Conservation (phyloP, 2,329 filamentous ascomycete species). For the Arthrinium phaeospermum region DNA sequence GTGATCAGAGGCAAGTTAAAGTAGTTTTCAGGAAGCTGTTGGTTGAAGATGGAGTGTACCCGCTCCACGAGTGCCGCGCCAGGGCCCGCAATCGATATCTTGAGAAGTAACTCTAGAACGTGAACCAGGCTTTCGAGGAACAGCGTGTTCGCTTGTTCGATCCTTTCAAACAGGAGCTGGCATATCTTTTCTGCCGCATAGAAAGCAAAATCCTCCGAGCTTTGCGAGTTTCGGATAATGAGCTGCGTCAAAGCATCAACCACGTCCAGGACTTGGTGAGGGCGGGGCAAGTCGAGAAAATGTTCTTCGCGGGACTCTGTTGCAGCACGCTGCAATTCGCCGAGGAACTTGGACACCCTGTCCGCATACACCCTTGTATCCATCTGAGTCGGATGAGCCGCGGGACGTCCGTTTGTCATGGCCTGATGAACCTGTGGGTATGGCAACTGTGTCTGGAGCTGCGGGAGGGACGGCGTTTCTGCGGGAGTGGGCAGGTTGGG, state of each 20-base stretch:
- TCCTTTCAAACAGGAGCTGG: slow-evolving; percentile 57
- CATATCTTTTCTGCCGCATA: slow-evolving; percentile 67
- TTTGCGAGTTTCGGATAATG: slow-evolving; percentile 68
- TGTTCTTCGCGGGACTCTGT: slow-evolving; percentile 63
- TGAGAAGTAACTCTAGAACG: slow-evolving; percentile 64
- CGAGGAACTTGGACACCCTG: slow-evolving; percentile 61
- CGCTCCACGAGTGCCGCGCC: slow-evolving; percentile 59
- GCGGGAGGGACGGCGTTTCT: slow-evolving; percentile 63
- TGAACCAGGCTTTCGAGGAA: slow-evolving; percentile 67
- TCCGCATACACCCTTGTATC: slow-evolving; percentile 60
- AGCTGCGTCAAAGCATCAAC: slow-evolving; percentile 66
- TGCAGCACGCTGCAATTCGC: slow-evolving; percentile 61
- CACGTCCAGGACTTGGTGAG: slow-evolving; percentile 65
- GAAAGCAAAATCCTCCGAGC: slow-evolving; percentile 63
- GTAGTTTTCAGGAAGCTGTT: slow-evolving; percentile 61
- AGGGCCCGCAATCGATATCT: slow-evolving; percentile 52
- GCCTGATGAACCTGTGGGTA: slow-evolving; percentile 60
- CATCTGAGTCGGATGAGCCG: slow-evolving; percentile 48
- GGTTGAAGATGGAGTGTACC: slow-evolving; percentile 61
- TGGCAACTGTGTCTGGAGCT: slow-evolving; percentile 57
- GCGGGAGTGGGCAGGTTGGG: slow-evolving; percentile 63
- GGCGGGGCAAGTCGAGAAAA: slow-evolving; percentile 62
- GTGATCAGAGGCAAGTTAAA: slow-evolving; percentile 63
- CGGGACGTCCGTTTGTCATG: slow-evolving; percentile 58
- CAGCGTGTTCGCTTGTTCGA: slow-evolving; percentile 56